Percentiles rank a stretch among this genome's conserved stretches.
Evolutionary conservation across 208 protist genomes (phyloP).

Genomic region (Trypanosomatidae sp.): DNA sequence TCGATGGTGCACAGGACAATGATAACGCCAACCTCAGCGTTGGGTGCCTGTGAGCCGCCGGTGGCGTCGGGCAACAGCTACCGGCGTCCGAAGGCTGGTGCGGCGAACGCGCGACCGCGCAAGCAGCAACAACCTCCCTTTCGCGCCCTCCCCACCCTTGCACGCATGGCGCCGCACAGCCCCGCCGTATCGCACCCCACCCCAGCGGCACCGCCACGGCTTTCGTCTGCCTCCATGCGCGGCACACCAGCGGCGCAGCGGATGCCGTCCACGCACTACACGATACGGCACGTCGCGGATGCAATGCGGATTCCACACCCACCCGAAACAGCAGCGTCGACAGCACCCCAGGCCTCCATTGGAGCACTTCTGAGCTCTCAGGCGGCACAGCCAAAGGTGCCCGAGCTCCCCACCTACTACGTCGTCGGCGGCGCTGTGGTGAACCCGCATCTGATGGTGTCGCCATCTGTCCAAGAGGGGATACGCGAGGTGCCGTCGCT

Average conservation of each 20-base stretch:
- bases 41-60: background rate
- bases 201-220: constrained; percentile 4
- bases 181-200: constrained; percentile 22
- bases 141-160: background rate
- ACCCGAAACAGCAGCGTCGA: constrained; percentile 4
- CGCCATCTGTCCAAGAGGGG: constrained; percentile 48
- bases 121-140: background rate
- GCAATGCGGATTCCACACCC: background rate
- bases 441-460: constrained; percentile 53
- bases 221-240: constrained; percentile 25
- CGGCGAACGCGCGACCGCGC: background rate
- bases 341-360: background rate
- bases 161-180: constrained; percentile 21
- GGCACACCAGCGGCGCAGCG: constrained; percentile 25
- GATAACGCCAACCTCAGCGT: background rate
- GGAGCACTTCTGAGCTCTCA: background rate
- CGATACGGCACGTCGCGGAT: background rate
- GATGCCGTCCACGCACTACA: constrained; percentile 15
- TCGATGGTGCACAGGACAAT: background rate
- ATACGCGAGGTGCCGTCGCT: constrained; percentile 32
- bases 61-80: background rate
- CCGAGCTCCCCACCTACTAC: constrained; percentile 26
- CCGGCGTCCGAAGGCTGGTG: background rate
- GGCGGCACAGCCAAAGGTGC: background rate
- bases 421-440: constrained; percentile 55